Evolutionary conservation across 2,329 filamentous ascomycete genomes (phyloP).

Genomic region (Leptographium galeiforme): DNA sequence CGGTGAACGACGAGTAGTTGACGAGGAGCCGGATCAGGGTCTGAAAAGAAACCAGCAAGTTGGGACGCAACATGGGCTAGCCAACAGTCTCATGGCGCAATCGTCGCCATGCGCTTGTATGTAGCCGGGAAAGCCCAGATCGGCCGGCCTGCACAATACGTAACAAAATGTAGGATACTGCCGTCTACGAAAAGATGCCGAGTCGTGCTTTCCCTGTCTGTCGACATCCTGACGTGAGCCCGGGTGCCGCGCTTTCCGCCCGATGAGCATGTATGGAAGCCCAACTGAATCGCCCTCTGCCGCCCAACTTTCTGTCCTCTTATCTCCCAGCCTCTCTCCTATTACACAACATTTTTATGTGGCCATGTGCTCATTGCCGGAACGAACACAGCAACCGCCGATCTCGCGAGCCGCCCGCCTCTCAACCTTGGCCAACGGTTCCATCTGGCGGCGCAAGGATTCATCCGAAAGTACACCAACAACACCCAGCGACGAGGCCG

Average conservation of each 20-base stretch:
- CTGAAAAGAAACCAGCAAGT: background rate
- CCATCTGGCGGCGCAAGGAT: slow-evolving; percentile 10
- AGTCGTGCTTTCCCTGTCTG: too few species aligned
- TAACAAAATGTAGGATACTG: too few species aligned
- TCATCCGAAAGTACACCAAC: slow-evolving; percentile 11
- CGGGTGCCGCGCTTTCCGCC: too few species aligned
- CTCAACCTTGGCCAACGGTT: background rate
- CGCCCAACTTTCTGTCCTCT: background rate
- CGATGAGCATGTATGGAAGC: too few species aligned
- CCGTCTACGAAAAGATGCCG: too few species aligned
- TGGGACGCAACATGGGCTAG: too few species aligned
- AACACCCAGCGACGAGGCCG: slow-evolving; percentile 6
- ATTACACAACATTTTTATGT: background rate
- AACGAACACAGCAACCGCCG: background rate
- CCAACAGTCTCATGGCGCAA: too few species aligned
- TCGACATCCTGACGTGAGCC: too few species aligned
- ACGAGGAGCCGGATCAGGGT: background rate
- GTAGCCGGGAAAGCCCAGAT: too few species aligned
- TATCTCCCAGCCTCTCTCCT: background rate
- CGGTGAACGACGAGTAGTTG: slow-evolving; percentile 21
- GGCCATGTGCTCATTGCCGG: background rate
- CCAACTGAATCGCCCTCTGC: background rate
- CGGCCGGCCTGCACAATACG: too few species aligned
- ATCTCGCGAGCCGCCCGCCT: background rate
- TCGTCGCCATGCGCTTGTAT: too few species aligned